These are phyloP conservation scores for Paraleonurus japonicus DNA, from an alignment of 257 asterid genomes.

Conservation along the genomic window DNA sequence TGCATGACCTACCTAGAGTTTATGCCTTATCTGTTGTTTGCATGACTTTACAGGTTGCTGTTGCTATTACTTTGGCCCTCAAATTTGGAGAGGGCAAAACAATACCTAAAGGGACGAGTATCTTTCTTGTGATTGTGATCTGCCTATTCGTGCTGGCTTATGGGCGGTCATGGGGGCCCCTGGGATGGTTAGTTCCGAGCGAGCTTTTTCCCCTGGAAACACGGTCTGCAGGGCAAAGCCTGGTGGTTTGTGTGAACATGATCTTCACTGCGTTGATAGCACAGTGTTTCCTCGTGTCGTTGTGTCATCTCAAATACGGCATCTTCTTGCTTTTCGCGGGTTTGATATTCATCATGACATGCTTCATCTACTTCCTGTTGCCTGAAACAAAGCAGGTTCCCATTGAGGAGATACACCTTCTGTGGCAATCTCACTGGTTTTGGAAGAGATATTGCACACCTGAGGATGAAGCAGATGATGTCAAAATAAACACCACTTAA, in stretches of 20 bases:
- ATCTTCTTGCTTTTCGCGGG: conserved; percentile 70
- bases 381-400: conserved; percentile 98
- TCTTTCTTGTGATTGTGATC: conserved; percentile 55
- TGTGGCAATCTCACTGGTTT: conserved; percentile 73
- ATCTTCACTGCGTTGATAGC: conserved; percentile 84
- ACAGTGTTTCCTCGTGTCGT: conserved; percentile 66
- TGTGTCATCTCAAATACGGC: conserved; percentile 78
- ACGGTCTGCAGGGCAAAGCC: conserved; percentile 81
- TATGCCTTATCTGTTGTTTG: background rate
- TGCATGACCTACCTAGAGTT: background rate
- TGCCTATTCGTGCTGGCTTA: conserved; percentile 64
- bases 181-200: conserved; percentile 88
- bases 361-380: conserved; percentile 69
- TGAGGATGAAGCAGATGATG: conserved; percentile 4
- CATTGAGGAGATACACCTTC: conserved; percentile 76
- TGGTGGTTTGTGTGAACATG: conserved; percentile 88
- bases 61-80: conserved; percentile 63
- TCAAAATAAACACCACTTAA: background rate
- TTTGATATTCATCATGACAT: conserved; percentile 59
- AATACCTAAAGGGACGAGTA: conserved; percentile 46
- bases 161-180: conserved; percentile 86
- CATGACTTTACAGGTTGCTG: conserved; percentile 45
- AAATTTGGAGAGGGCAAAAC: conserved; percentile 64
- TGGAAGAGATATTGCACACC: conserved; percentile 67
- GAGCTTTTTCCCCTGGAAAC: conserved; percentile 86